Evolutionary conservation across 768 basidiomycete species (phyloP), one percentile per base, ranked within the genome.

Genomic region (Infundibulicybe gibba): DNA sequence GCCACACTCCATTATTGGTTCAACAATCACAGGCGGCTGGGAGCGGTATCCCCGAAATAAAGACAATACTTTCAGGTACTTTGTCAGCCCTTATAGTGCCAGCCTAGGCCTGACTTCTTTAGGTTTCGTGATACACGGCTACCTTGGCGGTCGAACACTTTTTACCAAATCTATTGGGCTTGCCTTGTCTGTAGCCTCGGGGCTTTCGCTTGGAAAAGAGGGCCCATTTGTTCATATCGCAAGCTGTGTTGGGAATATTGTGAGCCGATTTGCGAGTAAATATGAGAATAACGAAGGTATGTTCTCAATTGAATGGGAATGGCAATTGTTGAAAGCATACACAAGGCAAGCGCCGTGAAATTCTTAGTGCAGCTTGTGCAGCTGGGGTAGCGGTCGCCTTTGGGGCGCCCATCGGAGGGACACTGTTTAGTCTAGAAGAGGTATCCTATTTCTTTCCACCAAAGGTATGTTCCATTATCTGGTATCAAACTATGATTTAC

Each of bases 381-480:
- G 97, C 97, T 17, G 97, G 97, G 21, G 97, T 99, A 10, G 90
- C 95, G 5, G 95, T 98, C 19, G 91, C 94, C 0, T 97, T 98
- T 59, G 95, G 95, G 40, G 94, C 95, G 0, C 97, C 97, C 1
- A 90, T 99, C 40, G 95, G 92, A 17, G 92, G 93, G 11, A 92
- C 90, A 1, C 62, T 95, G 43, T 95, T 95, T 64, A 91, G 91
- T 53, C 67, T 97, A 54, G 95, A 98, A 65, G 95, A 98, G 63
- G 94, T 95, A 5, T 90, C 88, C 3, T 95, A 95, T 62, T 98
- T 90, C 67, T 98, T 97, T 63, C 97, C 95, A 11, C 87, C 94
- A 0, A 97, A 97, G 74, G 88, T 83, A 48, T 19, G 54, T 48
- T 5, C 17, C 10, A 40, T 41, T 30, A 3, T 13, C 10, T 33